Evolutionary conservation across 2,329 filamentous ascomycete genomes (phyloP), one percentile per base, ranked within the genome.

Genomic region (Ploettnerulaceae sp.): DNA sequence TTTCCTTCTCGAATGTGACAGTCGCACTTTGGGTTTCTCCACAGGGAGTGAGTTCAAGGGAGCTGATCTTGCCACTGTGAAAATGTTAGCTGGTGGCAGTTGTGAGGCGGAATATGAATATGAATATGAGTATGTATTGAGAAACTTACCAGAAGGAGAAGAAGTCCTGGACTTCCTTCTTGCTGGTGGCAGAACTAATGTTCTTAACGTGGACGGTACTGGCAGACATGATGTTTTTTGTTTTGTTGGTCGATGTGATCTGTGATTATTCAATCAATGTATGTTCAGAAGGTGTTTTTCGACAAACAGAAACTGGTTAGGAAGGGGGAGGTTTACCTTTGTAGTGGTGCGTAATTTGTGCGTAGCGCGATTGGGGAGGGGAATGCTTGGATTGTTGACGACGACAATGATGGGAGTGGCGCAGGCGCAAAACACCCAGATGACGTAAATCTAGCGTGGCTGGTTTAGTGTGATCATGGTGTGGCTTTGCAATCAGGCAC

Each of bases 1-100:
- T 94, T 67, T 91, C 83, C 74, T 96, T 96, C 71, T 97, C 93
- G 64, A 98, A 98, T 42, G 82, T 90, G 54, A 98, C 90, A n/a
- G 84, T 86, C 48, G 93, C 93, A 39, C 82, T 82, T 71, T 96
- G 89, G 57, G 78, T 74, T 57, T 83, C 77, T 62, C 80, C 80
- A 68, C 73, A 40, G 69, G 70, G 70, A 21, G 81, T 87, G 62
- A 96, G 78, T 49, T 88, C 82, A 66, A 98, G 77, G 60, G 79
- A 77, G 57, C 81, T 82, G 67, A 98, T 95, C 76, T 96, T 97
- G 67, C 93, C 93, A 66, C 89, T 93, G 64, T 25, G 40, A 7
- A 41, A 17, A 45, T 40, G 54, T 64, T 55, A 63, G 55, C 18
- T 24, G 8, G 21, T 33, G n/a, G 21, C 22, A 21, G n/a, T 17